phyloP scores from a whole-genome alignment of 768 basidiomycete genomes.

The Rossbeevera mucosa region DNA sequence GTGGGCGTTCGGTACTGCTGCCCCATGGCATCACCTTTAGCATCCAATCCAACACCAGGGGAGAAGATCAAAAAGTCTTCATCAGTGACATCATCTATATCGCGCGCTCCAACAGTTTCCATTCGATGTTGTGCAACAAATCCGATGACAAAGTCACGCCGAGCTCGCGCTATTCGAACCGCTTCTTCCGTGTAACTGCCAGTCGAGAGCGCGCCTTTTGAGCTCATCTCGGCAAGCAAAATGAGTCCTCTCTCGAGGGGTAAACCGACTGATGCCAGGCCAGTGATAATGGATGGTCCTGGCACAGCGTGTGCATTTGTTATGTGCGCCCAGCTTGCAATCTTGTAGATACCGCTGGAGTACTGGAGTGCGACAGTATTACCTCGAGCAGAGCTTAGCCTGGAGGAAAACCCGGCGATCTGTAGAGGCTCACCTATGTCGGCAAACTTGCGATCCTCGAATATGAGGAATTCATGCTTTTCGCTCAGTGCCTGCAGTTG shows the following conservation, averaged over 20 bases:
- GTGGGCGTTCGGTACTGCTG: constrained; percentile 93
- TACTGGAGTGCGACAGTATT: constrained; percentile 97
- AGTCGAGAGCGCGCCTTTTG: constrained; percentile 76
- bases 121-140: constrained; percentile 91
- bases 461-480: constrained; percentile 91
- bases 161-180: constrained; percentile 79
- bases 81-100: constrained; percentile 30
- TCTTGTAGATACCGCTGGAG: constrained; percentile 86
- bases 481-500: constrained; percentile 63
- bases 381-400: constrained; percentile 45
- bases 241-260: constrained; percentile 82
- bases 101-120: constrained; percentile 52
- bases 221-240: constrained; percentile 95
- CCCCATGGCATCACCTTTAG: constrained; percentile 79
- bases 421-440: constrained; percentile 73
- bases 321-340: constrained; percentile 93
- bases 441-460: constrained; percentile 98
- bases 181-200: constrained; percentile 82
- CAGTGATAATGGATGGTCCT: constrained; percentile 91
- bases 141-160: constrained; percentile 88
- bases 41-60: constrained; percentile 86
- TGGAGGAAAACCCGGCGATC: not conserved
- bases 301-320: constrained; percentile 97
- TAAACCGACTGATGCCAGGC: constrained; percentile 80
- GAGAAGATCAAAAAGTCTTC: constrained; percentile 90